Base-by-base conservation (phyloP, 2,329 filamentous ascomycete species). In the Colletotrichum australisinense region DNA sequence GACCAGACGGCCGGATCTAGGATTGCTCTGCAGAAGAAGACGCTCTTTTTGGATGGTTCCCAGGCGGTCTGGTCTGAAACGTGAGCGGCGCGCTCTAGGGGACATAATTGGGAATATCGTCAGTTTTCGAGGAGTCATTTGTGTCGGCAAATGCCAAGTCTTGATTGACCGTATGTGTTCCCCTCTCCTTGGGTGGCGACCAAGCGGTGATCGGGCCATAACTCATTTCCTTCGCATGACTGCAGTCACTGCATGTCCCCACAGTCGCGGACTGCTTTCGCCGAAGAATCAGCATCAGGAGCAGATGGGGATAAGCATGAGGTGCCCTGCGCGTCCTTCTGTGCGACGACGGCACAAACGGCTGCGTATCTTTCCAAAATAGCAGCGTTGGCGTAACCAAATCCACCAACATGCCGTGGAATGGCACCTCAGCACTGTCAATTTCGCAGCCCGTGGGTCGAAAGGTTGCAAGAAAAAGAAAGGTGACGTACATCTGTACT, bases 1-100 rank as follows among this genome's bases (percentile, higher is more conserved):
- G 60, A 70, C 70, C 70, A 73, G 49, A 30, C 60, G 67, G 67
- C 67, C 71, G 71, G 67, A 73, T 73, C 30, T 55, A 56, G 71
- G 32, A 46, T n/a, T 62, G 19, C 46, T 58, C 38, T 30, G 42
- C 26, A 59, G 53, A 49, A 19, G 52, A 22, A 49, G 9, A 56
- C 35, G 67, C 67, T 64, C 62, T 68, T 38, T 35, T 53, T 38
- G 24, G 22, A n/a, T 49, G 69, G 65, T 35, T 46, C 30, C 42
- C 52, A 49, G 30, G 35, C 46, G 49, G 56, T 26, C 46, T 62
- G 70, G 46, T 35, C 67, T 73, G 71, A 73, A 73, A 73, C 71
- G 56, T 24, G 22, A 62, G 52, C 60, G 55, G 60, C 55, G 55
- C 26, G 46, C 38, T 16, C 16, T 26, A n/a, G 28, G 38, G 32